A percentile compares a stretch with the other conserved stretches of the same genome.
Evolutionary conservation across 495 filamentous ascomycete genomes (phyloP).

Genomic region (Copromyces sp.): DNA sequence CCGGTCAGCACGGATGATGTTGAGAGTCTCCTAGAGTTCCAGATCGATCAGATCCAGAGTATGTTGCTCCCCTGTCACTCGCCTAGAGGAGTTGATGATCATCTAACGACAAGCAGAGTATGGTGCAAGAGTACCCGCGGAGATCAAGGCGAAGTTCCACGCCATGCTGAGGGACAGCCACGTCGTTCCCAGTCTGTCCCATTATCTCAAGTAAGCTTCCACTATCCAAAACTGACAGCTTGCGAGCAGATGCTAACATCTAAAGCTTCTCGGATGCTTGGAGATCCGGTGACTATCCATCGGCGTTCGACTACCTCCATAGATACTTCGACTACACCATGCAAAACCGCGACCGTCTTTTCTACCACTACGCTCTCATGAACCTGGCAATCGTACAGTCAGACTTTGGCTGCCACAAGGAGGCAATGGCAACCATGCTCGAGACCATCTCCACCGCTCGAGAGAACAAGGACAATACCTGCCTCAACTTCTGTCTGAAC

Average conservation of each 20-base stretch:
- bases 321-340: conserved; percentile 97
- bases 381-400: conserved; percentile 89
- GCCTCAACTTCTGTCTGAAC: conserved; percentile 88
- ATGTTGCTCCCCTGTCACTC: conserved; percentile 17
- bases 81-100: too few species aligned
- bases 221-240: not conserved
- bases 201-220: conserved; percentile 58
- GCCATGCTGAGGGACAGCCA: conserved; percentile 55
- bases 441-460: conserved; percentile 85
- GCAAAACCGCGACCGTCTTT: conserved; percentile 70
- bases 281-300: conserved; percentile 82
- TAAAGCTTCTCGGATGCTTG: conserved; percentile 78
- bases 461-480: conserved; percentile 84
- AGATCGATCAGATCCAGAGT: conserved; percentile 81
- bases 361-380: conserved; percentile 94
- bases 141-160: conserved; percentile 53
- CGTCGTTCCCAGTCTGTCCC: conserved; percentile 57
- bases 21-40: conserved; percentile 75
- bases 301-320: conserved; percentile 83
- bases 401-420: conserved; percentile 84
- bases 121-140: conserved; percentile 61
- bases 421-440: conserved; percentile 87
- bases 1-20: conserved; percentile 70
- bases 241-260: conserved; percentile 12
- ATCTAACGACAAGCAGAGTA: conserved; percentile 14